Percentiles rank a stretch among this genome's conserved stretches.
These are phyloP conservation scores for Boletellus deceptivus DNA, from an alignment of 1,284 basidiomycete genomes.

Conservation along the genomic window DNA sequence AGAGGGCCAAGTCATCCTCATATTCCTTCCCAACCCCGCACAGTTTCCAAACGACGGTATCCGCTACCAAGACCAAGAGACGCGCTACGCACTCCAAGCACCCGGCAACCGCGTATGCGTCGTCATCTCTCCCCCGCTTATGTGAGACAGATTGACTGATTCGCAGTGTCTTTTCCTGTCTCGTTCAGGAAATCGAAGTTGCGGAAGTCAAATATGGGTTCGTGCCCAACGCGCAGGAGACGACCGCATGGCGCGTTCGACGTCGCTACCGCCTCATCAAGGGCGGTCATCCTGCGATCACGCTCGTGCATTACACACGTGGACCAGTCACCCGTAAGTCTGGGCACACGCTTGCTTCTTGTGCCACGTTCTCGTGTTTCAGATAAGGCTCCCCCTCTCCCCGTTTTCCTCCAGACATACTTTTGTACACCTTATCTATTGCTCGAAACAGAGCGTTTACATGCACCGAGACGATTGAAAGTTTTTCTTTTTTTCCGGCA, in stretches of 20 bases:
- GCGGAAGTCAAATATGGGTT: constrained; percentile 71
- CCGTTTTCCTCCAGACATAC: neutral
- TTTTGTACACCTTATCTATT: constrained; percentile 13
- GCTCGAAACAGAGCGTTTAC: neutral
- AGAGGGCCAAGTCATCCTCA: constrained; percentile 66
- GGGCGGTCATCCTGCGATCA: constrained; percentile 65
- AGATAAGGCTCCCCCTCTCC: constrained; percentile 4
- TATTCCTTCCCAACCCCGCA: constrained; percentile 55
- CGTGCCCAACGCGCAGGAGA: constrained; percentile 60
- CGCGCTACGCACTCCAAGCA: constrained; percentile 51
- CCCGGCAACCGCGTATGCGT: constrained; percentile 48
- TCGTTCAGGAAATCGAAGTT: constrained; percentile 66
- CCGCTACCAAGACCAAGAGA: constrained; percentile 67
- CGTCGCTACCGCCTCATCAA: constrained; percentile 67
- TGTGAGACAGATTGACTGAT: neutral
- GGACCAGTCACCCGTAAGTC: constrained; percentile 59
- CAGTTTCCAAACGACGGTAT: constrained; percentile 70
- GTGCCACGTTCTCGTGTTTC: constrained; percentile 8
- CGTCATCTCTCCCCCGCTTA: neutral
- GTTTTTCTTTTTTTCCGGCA: neutral
- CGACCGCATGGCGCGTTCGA: constrained; percentile 59
- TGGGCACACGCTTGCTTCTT: constrained; percentile 2
- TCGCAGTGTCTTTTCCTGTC: neutral
- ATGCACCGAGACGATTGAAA: constrained; percentile 1
- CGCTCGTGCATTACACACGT: constrained; percentile 70